A percentile compares a stretch with the other conserved stretches of the same genome.
Evolutionary conservation across 257 asterid genomes (phyloP).

Genomic region (Plantago elongata): DNA sequence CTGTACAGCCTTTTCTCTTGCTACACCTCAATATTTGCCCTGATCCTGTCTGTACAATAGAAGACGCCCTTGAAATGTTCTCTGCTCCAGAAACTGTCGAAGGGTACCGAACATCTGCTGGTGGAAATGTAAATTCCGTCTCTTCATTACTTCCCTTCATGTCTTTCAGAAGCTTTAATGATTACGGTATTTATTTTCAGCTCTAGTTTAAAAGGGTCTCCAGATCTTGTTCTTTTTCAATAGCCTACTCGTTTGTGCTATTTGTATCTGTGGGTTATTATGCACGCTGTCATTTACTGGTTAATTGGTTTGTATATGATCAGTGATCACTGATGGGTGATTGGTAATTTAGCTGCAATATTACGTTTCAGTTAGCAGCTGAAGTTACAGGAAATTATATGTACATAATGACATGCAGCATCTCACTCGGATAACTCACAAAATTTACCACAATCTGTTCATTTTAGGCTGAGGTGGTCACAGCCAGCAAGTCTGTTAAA

Average conservation of each 20-base stretch:
- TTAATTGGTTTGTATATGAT: background rate
- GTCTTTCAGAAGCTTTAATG: background rate
- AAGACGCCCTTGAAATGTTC: slow-evolving; percentile 69
- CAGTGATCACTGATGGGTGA: slow-evolving; percentile 11
- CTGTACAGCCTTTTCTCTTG: slow-evolving; percentile 79
- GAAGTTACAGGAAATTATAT: slow-evolving; percentile 2
- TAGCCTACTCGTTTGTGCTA: no score
- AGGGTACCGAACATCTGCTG: slow-evolving; percentile 57
- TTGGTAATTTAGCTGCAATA: slow-evolving; percentile 16
- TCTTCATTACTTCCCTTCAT: background rate
- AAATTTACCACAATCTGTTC: slow-evolving; percentile 15
- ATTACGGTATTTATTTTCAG: background rate
- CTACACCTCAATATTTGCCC: slow-evolving; percentile 80
- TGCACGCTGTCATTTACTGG: background rate
- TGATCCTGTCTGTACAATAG: slow-evolving; percentile 55
- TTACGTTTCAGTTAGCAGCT: slow-evolving; percentile 3
- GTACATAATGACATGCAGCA: slow-evolving; percentile 10
- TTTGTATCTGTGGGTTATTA: background rate
- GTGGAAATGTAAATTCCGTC: slow-evolving; percentile 49
- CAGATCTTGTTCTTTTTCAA: slow-evolving; percentile 9
- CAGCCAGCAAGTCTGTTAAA: slow-evolving; percentile 70
- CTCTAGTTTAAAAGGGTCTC: background rate
- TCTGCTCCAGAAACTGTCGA: slow-evolving; percentile 82
- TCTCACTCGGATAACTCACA: slow-evolving; percentile 9
- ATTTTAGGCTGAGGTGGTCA: slow-evolving; percentile 69